Base-by-base conservation (phyloP, 257 asterid genomes). In the Capsicum chinense region DNA sequence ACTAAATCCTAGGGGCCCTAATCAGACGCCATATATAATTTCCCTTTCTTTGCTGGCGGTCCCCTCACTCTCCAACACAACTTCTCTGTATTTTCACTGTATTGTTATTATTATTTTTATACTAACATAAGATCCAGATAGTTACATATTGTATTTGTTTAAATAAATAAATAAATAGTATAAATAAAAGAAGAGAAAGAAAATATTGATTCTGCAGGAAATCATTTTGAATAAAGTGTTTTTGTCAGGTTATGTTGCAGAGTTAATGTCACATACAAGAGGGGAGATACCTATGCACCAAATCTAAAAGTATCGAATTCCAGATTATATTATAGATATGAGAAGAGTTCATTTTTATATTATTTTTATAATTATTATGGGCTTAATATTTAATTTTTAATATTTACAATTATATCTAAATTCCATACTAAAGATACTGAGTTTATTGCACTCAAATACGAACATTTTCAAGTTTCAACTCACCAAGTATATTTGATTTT, bases 161-260 rank as follows among this genome's bases (percentile, higher is more conserved):
- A 2, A 7, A 16, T 16, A 42, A 67, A 26, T 26, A 26, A 26
- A 26, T 26, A 26, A n/a, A n/a, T n/a, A n/a, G 33, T 26, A 16
- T 17, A 59, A 17, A 48, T 48, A 48, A 10, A 56, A 56, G 17
- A 56, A 56, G 6, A 56, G 17, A 56, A 56, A 59, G 19, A 15
- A 57, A 57, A 57, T 39, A 68, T 68, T 4, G 56, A 69, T 69
- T 69, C 56, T 21, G 21, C 21, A 21, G 21, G 21, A 21, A 21
- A 21, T 21, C 21, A 21, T 21, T 21, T 0, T 21, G 33, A 69
- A 69, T 69, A 19, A 39, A 69, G 33, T 69, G 52, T 21, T 21
- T 21, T 15, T 68, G 50, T 37, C 76, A 68, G 76, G 76, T 68
- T 68, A 68, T 7, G 15, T 69, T 42, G 79, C 79, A 68, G 76